Evolutionary conservation across 176 grass and related monocot genomes (phyloP).

Genomic region (Oryza meyeriana): DNA sequence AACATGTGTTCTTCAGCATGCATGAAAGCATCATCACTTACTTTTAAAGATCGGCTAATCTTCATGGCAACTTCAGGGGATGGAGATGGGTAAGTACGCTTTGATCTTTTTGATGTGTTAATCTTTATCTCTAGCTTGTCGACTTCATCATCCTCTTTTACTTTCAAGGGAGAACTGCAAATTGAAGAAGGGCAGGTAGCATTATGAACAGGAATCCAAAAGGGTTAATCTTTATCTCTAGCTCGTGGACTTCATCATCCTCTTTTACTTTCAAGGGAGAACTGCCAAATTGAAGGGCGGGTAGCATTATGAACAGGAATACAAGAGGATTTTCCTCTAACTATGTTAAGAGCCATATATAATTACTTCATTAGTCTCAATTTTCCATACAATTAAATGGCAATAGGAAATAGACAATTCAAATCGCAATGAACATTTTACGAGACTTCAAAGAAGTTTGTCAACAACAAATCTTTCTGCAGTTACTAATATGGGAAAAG

Average conservation of each 20-base stretch:
- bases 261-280: constrained; percentile 92
- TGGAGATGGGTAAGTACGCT: constrained; percentile 64
- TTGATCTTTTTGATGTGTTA: constrained; percentile 54
- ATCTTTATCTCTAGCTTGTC: constrained; percentile 90
- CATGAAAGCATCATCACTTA: constrained; percentile 29
- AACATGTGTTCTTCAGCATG: constrained; percentile 4
- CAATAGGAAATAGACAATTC: constrained; percentile 1
- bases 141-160: constrained; percentile 94
- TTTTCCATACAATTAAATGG: background rate
- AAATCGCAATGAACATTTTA: background rate
- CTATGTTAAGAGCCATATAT: background rate
- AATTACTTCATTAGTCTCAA: background rate
- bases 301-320: background rate
- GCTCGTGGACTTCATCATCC: constrained; percentile 86
- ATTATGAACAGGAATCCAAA: background rate
- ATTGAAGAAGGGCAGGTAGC: background rate
- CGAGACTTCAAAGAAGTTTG: constrained; percentile 3
- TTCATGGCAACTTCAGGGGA: constrained; percentile 91
- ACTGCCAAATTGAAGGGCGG: constrained; percentile 36
- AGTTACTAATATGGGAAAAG: background rate
- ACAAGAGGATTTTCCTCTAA: background rate
- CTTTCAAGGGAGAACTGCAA: constrained; percentile 81
- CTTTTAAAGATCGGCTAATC: constrained; percentile 81
- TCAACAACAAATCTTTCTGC: background rate
- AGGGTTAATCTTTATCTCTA: constrained; percentile 79